Percentiles rank a stretch among this genome's conserved stretches.
Evolutionary conservation across 805 yeast species (phyloP).

Genomic region (Candida krabiensis): DNA sequence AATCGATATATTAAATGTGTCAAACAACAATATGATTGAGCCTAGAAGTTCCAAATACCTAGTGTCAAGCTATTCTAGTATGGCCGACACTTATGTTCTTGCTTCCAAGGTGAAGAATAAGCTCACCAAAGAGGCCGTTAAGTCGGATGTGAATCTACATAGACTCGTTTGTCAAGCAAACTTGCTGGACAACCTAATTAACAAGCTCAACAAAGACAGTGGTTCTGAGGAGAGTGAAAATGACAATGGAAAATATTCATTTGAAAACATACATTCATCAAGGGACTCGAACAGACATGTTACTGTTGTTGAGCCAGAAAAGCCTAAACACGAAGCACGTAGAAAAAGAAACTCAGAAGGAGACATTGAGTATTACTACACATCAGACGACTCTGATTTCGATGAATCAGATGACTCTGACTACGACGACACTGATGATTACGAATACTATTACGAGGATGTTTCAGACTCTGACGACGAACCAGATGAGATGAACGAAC

Average conservation of each 20-base stretch:
- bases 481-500: slow-evolving; percentile 9
- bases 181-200: slow-evolving; percentile 65
- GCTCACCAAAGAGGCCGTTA: slow-evolving; percentile 60
- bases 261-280: slow-evolving; percentile 14
- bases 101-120: slow-evolving; percentile 66
- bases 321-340: slow-evolving; percentile 6
- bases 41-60: too few relatives aligned
- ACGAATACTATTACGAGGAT: slow-evolving; percentile 20
- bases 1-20: background rate
- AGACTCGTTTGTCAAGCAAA: slow-evolving; percentile 69
- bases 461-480: slow-evolving; percentile 17
- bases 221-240: slow-evolving; percentile 22
- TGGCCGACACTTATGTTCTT: slow-evolving; percentile 54
- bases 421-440: slow-evolving; percentile 21
- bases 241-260: slow-evolving; percentile 9
- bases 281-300: slow-evolving; percentile 19
- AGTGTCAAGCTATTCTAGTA: slow-evolving; percentile 5
- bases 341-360: slow-evolving; percentile 7
- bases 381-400: slow-evolving; percentile 32
- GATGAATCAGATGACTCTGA: slow-evolving; percentile 24
- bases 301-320: slow-evolving; percentile 14
- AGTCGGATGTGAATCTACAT: slow-evolving; percentile 56
- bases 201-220: slow-evolving; percentile 38
- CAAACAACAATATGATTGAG: too few relatives aligned
- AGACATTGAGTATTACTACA: slow-evolving; percentile 15